Conservation (phyloP, 768 basidiomycete species). For the Russula sp. region DNA sequence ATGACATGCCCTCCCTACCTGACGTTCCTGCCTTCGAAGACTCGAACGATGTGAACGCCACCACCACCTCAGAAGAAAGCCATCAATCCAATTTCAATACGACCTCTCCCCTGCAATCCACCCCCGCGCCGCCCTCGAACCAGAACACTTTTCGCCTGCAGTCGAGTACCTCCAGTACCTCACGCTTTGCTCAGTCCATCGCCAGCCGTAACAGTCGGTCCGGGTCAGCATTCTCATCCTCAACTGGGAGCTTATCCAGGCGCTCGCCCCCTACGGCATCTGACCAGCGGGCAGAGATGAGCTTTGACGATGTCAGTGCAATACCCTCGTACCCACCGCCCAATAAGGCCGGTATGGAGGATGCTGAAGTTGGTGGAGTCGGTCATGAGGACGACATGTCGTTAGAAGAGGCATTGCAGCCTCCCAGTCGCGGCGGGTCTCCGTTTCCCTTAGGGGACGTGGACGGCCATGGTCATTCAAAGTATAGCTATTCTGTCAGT, state of each 20-base stretch:
- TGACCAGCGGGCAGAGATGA: constrained; percentile 25
- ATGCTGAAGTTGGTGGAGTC: constrained; percentile 27
- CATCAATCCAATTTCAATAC: constrained; percentile 37
- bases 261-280: neutral
- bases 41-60: constrained; percentile 40
- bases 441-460: constrained; percentile 36
- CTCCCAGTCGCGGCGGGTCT: constrained; percentile 50
- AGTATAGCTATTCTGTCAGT: constrained; percentile 53
- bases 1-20: constrained; percentile 78
- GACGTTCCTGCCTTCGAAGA: constrained; percentile 70
- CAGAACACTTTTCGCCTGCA: constrained; percentile 48
- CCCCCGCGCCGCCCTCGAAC: constrained; percentile 48
- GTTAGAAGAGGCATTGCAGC: constrained; percentile 50
- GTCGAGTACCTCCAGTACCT: constrained; percentile 45
- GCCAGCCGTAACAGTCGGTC: constrained; percentile 40
- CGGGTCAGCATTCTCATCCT: constrained; percentile 30
- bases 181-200: constrained; percentile 49
- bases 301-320: constrained; percentile 51
- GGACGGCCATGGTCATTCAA: constrained; percentile 33
- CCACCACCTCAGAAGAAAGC: constrained; percentile 34
- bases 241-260: constrained; percentile 13
- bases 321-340: constrained; percentile 50
- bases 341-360: constrained; percentile 21
- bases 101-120: constrained; percentile 58
- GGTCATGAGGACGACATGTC: constrained; percentile 40